Percentiles rank a stretch among this genome's conserved stretches.
These are phyloP conservation scores for Ambrosia trifida DNA, from an alignment of 129 eudicot species.

Conservation along the genomic window DNA sequence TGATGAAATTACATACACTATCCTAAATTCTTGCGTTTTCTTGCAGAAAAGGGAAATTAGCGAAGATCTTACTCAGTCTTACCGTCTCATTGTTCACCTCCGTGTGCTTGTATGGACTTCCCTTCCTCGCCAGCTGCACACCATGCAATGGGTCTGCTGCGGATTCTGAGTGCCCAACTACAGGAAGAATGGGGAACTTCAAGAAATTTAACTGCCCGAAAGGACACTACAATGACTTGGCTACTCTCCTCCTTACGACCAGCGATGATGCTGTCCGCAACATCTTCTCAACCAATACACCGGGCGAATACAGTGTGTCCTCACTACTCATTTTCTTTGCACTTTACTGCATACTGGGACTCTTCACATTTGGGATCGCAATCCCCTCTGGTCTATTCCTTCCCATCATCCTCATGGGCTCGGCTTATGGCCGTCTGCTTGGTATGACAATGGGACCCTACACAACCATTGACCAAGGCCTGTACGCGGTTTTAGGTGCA, in stretches of 20 bases:
- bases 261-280: conserved; percentile 84
- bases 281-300: conserved; percentile 74
- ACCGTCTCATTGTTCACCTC: conserved; percentile 81
- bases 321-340: conserved; percentile 70
- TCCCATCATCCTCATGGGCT: conserved; percentile 88
- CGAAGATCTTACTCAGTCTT: conserved; percentile 70
- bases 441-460: conserved; percentile 74
- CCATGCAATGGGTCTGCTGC: conserved; percentile 59
- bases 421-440: conserved; percentile 84
- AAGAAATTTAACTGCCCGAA: conserved; percentile 93
- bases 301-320: conserved; percentile 46
- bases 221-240: conserved; percentile 87
- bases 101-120: conserved; percentile 86
- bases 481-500: conserved; percentile 87
- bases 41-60: conserved; percentile 78
- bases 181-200: conserved; percentile 71
- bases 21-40: neutral
- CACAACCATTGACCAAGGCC: conserved; percentile 76
- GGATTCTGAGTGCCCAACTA: conserved; percentile 57
- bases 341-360: conserved; percentile 77
- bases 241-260: conserved; percentile 82
- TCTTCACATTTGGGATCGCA: conserved; percentile 88
- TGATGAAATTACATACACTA: neutral
- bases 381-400: conserved; percentile 98
- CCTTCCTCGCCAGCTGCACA: conserved; percentile 73